These are phyloP conservation scores for Fonsecaea monophora DNA, from an alignment of 2,329 filamentous ascomycete species.

Conservation along the genomic window DNA sequence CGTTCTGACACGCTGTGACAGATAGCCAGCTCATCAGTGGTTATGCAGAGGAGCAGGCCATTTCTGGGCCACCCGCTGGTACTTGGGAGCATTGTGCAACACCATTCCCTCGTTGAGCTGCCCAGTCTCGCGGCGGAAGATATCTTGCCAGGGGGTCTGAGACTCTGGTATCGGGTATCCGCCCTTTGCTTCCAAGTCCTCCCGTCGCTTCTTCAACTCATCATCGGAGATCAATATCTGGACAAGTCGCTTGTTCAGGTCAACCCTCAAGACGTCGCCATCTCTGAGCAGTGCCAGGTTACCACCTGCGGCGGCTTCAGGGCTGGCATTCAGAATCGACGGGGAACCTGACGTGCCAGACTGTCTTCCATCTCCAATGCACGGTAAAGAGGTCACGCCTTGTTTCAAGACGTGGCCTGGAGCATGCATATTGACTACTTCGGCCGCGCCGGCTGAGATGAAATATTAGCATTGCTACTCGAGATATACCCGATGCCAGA, in stretches of 20 bases:
- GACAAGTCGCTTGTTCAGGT: constrained; percentile 57
- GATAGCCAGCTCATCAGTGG: constrained; percentile 45
- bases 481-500: neutral
- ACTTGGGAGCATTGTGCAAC: constrained; percentile 54
- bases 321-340: constrained; percentile 63
- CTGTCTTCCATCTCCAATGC: constrained; percentile 63
- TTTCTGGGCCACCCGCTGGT: constrained; percentile 55
- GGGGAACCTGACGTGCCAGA: constrained; percentile 63
- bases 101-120: constrained; percentile 58
- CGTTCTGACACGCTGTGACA: neutral
- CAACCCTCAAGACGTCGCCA: constrained; percentile 59
- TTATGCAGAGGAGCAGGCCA: constrained; percentile 54
- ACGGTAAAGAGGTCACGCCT: constrained; percentile 57
- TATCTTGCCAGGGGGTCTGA: constrained; percentile 60
- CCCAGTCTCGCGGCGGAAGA: constrained; percentile 56
- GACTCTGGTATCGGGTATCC: constrained; percentile 51
- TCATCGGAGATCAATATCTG: constrained; percentile 55
- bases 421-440: constrained; percentile 62
- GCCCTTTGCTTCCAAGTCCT: constrained; percentile 48
- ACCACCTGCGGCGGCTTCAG: constrained; percentile 62
- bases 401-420: constrained; percentile 54
- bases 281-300: constrained; percentile 60
- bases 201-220: constrained; percentile 52
- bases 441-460: constrained; percentile 50
- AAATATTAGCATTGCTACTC: neutral